phyloP scores from a whole-genome alignment of 2,329 filamentous ascomycete species.

The Tolypocladium tundrense region DNA sequence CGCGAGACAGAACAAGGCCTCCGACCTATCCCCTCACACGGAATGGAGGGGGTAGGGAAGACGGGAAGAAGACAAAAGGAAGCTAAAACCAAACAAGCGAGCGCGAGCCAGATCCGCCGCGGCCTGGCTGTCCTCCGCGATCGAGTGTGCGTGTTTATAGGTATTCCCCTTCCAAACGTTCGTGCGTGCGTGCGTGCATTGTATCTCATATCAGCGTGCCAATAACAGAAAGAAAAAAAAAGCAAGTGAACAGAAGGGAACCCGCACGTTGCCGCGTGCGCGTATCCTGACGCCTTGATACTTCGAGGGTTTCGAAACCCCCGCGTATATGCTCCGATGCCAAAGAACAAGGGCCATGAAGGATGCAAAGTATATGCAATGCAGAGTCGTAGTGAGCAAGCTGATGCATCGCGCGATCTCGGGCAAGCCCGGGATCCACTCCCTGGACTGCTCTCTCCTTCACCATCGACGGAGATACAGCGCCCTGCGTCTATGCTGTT shows the following conservation, averaged over 20 bases:
- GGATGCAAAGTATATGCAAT: background rate
- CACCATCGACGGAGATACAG: background rate
- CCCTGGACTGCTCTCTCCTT: background rate
- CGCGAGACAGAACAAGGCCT: background rate
- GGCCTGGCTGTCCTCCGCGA: background rate
- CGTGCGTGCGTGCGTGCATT: background rate
- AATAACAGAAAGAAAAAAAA: background rate
- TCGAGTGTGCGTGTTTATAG: background rate
- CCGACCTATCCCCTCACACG: background rate
- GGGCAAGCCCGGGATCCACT: background rate
- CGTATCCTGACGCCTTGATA: background rate
- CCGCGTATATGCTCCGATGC: background rate
- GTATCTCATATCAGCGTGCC: constrained; percentile 4
- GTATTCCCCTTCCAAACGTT: background rate
- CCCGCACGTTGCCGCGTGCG: background rate
- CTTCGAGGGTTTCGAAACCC: background rate
- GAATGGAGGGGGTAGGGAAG: background rate
- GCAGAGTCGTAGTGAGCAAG: background rate
- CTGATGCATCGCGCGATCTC: background rate
- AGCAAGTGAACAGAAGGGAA: background rate
- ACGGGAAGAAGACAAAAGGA: background rate
- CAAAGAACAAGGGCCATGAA: background rate
- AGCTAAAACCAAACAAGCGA: background rate
- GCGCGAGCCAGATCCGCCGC: background rate
- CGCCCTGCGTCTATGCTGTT: constrained; percentile 21